Evolutionary conservation across 1,284 basidiomycete species (phyloP), one percentile per base, ranked within the genome.

Genomic region (Fomitopsis palustris): DNA sequence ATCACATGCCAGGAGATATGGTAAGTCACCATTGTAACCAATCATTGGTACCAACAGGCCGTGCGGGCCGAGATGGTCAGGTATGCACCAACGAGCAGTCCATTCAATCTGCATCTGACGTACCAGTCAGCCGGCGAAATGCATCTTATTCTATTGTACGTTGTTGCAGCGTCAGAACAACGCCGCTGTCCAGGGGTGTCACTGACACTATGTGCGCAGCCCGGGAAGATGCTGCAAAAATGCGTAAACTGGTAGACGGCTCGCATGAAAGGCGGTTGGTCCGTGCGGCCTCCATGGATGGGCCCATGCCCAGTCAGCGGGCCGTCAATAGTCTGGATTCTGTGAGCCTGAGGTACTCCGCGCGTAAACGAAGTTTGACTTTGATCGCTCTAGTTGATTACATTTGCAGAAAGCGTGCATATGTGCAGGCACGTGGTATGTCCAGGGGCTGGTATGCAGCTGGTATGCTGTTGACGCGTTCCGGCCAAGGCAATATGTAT

Each of bases 51-150:
- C 9, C 25, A n/a, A 27, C 31, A 86, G 88, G 90, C 35, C 80
- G 92, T 60, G 93, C 90, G 43, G 93, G 93, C n/a, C 80, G 93
- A 57, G 92, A 95, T 71, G 90, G 90, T 39, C 74, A 80, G 63
- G 91, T 92, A 65, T 70, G 84, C 29, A 27, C 21, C 14, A 25
- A 45, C 17, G 1, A 53, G 4, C 43, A n/a, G 21, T 21, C 45
- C 31, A 8, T 17, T 47, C 53, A 45, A 19, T 14, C 25, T 31
- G 43, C 55, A 56, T 8, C n/a, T 61, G 51, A 59, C 49, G 55
- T 51, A 49, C 54, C 8, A 1, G 29, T n/a, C 62, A 93, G 91
- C 82, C 87, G 8, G 82, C 92, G 0, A 90, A 89, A 72, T 94
- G 92, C 63, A 74, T 93, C 23, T 70, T 94, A 1, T 94, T 91